phyloP scores from a whole-genome alignment of 306 rosid genomes.

The Senna siamea region DNA sequence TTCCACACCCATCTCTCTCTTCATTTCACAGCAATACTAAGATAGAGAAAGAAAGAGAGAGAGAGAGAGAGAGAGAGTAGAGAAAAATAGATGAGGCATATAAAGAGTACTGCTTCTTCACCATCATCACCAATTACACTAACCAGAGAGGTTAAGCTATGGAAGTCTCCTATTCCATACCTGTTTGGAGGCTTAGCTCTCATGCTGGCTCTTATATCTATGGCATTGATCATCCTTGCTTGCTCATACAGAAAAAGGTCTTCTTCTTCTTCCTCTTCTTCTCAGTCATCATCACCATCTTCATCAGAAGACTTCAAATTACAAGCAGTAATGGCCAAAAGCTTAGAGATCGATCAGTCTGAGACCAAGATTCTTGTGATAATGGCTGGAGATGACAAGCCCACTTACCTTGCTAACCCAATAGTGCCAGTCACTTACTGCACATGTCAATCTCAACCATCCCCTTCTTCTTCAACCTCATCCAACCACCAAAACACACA shows the following conservation, averaged over 20 bases:
- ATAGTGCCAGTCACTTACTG: conserved; percentile 10
- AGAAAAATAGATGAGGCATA: conserved; percentile 2
- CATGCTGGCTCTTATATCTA: conserved; percentile 48
- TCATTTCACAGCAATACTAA: conserved; percentile 11
- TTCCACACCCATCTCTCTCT: conserved; percentile 20
- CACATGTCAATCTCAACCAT: not conserved
- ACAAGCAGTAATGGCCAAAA: conserved; percentile 9
- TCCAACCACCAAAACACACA: not conserved
- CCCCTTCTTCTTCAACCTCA: not conserved
- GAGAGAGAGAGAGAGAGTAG: no score
- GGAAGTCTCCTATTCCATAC: conserved; percentile 62
- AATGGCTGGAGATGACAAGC: conserved; percentile 28
- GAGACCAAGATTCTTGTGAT: conserved; percentile 24
- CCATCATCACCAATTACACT: not conserved
- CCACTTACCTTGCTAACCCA: conserved; percentile 4
- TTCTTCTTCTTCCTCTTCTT: not conserved
- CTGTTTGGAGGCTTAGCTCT: conserved; percentile 54
- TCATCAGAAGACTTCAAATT: not conserved
- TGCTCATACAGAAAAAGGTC: conserved; percentile 42
- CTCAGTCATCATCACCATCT: not conserved
- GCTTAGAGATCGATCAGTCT: not conserved
- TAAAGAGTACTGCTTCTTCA: not conserved
- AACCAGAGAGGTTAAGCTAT: not conserved
- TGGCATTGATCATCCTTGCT: conserved; percentile 48
- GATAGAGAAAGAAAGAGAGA: not conserved